phyloP scores from a whole-genome alignment of 495 filamentous ascomycete species.

The Penicillium malachiteum region DNA sequence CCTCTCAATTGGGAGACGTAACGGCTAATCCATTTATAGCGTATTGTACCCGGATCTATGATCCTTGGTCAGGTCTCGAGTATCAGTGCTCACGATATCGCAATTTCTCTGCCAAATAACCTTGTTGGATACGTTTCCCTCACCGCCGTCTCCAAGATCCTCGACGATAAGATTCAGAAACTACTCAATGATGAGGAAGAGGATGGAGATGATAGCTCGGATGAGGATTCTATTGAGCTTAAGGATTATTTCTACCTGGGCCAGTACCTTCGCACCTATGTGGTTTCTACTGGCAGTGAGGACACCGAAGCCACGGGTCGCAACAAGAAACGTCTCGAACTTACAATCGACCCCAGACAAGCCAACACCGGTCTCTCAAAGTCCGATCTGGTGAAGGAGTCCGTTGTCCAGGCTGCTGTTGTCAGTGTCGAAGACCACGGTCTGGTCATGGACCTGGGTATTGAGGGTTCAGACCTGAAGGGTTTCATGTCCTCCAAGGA shows the following conservation, averaged over 20 bases:
- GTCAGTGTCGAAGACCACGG: constrained; percentile 93
- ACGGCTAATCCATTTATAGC: constrained; percentile 54
- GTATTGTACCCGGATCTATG: constrained; percentile 76
- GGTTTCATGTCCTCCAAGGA: constrained; percentile 93
- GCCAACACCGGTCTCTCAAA: constrained; percentile 71
- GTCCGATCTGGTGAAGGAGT: constrained; percentile 67
- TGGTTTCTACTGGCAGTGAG: constrained; percentile 64
- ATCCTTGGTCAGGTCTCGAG: constrained; percentile 83
- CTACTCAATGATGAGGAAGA: constrained; percentile 59
- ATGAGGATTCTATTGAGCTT: constrained; percentile 62
- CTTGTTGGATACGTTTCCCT: constrained; percentile 85
- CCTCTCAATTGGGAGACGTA: neutral
- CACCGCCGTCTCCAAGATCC: constrained; percentile 78
- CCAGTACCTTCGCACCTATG: constrained; percentile 85
- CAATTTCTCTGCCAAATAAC: constrained; percentile 85
- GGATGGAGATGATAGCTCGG: constrained; percentile 51
- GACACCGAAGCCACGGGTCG: constrained; percentile 59
- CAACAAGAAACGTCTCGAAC: constrained; percentile 75
- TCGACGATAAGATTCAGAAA: constrained; percentile 66
- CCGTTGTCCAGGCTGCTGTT: constrained; percentile 82
- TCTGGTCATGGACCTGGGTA: constrained; percentile 85
- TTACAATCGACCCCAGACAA: constrained; percentile 73
- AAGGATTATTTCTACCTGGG: constrained; percentile 74
- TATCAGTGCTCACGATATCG: constrained; percentile 75
- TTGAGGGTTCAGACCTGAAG: constrained; percentile 62